Conservation (phyloP, 2,329 filamentous ascomycete genomes). For the Endothia cerciana region DNA sequence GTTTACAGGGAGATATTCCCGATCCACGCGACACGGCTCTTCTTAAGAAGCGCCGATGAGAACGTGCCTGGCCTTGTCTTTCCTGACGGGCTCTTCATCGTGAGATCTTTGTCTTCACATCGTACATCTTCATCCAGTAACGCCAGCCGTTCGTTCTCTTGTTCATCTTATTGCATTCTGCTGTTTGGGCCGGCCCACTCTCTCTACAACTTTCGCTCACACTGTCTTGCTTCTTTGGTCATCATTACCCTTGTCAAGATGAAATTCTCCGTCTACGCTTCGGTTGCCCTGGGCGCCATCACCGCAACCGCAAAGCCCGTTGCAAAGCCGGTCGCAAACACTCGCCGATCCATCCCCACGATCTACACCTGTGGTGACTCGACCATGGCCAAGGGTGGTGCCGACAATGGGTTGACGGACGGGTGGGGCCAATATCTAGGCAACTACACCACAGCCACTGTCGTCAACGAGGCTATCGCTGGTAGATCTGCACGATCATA, state of each 20-base stretch:
- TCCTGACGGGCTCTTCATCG: neutral
- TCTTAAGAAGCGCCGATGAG: neutral
- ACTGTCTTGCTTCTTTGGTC: neutral
- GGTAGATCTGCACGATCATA: constrained; percentile 67
- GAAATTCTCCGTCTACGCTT: constrained; percentile 23
- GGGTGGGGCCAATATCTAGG: constrained; percentile 66
- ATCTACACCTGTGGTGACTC: constrained; percentile 59
- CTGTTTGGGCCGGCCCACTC: constrained; percentile 22
- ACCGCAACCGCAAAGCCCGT: constrained; percentile 29
- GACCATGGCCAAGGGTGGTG: constrained; percentile 53
- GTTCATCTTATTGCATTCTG: neutral
- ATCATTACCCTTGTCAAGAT: constrained; percentile 14
- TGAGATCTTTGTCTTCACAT: neutral
- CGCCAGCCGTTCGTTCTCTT: constrained; percentile 15
- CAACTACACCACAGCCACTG: constrained; percentile 48
- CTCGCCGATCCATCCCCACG: constrained; percentile 38
- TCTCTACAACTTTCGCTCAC: neutral
- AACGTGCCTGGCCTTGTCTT: neutral
- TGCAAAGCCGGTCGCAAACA: constrained; percentile 29
- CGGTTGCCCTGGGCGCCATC: constrained; percentile 21
- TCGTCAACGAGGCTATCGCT: constrained; percentile 64
- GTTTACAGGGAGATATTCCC: neutral
- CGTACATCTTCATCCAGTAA: neutral
- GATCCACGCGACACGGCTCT: neutral
- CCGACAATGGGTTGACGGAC: constrained; percentile 41